Base-by-base conservation (phyloP, 805 yeast species). In the Cyberlindnera subsufficiens region DNA sequence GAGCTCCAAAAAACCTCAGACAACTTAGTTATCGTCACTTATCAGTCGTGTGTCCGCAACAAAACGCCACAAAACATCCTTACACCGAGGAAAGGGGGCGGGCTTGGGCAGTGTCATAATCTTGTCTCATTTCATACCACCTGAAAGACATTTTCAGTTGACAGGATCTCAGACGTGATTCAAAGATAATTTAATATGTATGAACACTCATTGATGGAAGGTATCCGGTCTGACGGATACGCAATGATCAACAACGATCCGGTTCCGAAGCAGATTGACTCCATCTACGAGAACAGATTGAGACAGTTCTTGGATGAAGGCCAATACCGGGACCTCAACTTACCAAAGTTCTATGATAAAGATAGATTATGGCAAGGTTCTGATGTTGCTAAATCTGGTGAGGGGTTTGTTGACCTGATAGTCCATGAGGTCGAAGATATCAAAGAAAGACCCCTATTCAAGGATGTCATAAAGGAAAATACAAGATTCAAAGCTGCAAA, bases 251-350 rank as follows among this genome's bases (percentile, higher is more conserved):
- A 71, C 58, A 60, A 63, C 35, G 63, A 60, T 18, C 95, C 96
- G 3, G 78, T 75, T 34, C 81, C 86, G 53, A 84, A 85, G 56
- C 88, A 89, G 49, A 77, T 87, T 35, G 89, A 86, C 57, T 71
- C 76, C 32, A 74, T 88, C 43, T 88, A 82, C 58, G 82, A 78
- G 50, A 74, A 77, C 54, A 71, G 96, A 37, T 67, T 89, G 47
- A 72, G 88, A 35, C 95, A 84, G 53, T 88, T 88, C 69, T 77
- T 77, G 36, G 82, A 78, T 52, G 80, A 78, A n/a, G 97, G 98
- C 27, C 80, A 80, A 49, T 91, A 84, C 66, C 60, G 64, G 32
- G 68, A 74, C 39, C 67, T 89, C 53, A 88, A 87, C 61, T 67
- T 91, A 31, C 95, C 97, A 11, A 82, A 81, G 53, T 88, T 86